phyloP scores from a whole-genome alignment of 106 monocot genomes.

The Allium fistulosum region DNA sequence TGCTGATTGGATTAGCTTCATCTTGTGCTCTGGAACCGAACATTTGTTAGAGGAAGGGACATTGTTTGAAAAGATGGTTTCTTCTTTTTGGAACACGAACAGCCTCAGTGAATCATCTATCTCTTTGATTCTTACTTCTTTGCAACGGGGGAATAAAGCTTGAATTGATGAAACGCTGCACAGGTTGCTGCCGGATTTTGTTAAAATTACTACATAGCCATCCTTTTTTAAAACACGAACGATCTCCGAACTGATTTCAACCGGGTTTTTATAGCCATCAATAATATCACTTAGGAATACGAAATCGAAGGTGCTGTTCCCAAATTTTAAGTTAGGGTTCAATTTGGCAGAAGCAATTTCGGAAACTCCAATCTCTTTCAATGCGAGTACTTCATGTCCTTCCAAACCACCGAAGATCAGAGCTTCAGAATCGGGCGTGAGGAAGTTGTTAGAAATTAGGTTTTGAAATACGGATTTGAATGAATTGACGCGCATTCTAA shows the following conservation, averaged over 20 bases:
- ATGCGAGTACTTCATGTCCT: slow-evolving; percentile 42
- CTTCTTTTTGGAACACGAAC: slow-evolving; percentile 13
- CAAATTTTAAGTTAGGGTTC: slow-evolving; percentile 16
- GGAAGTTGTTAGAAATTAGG: slow-evolving; percentile 29
- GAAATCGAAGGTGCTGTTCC: slow-evolving; percentile 39
- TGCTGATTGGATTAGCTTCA: slow-evolving; percentile 21
- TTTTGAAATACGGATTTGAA: slow-evolving; percentile 42
- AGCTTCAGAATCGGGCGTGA: slow-evolving; percentile 28
- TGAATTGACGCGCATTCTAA: slow-evolving; percentile 34
- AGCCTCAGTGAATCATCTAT: slow-evolving; percentile 19
- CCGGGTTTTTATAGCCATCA: slow-evolving; percentile 13
- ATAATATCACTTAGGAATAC: slow-evolving; percentile 25
- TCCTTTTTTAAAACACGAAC: slow-evolving; percentile 33
- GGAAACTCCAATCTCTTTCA: slow-evolving; percentile 41
- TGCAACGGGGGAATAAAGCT: slow-evolving; percentile 18
- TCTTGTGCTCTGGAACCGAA: slow-evolving; percentile 42
- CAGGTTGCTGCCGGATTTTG: slow-evolving; percentile 26
- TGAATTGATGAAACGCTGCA: slow-evolving; percentile 37
- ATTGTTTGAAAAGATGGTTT: not conserved
- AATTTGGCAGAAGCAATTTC: slow-evolving; percentile 25
- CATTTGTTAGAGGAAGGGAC: slow-evolving; percentile 27
- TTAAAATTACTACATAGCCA: slow-evolving; percentile 36
- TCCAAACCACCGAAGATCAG: slow-evolving; percentile 19
- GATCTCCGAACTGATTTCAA: slow-evolving; percentile 28
- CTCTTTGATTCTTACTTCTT: slow-evolving; percentile 15